A percentile compares a stretch with the other conserved stretches of the same genome.
phyloP scores from a whole-genome alignment of 78 protist genomes.

The Dictyostelium capitatum region DNA sequence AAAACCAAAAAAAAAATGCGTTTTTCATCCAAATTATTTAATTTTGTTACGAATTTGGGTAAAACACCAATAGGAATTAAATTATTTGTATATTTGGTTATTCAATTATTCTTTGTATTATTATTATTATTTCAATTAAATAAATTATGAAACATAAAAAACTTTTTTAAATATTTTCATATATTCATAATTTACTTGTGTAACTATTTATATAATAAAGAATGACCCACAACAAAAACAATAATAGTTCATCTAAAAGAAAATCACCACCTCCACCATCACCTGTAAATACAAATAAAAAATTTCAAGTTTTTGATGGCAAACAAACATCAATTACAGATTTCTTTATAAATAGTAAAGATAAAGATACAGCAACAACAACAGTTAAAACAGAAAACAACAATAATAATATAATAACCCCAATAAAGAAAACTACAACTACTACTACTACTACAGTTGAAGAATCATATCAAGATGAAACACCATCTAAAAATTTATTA shows the following conservation, averaged over 20 bases:
- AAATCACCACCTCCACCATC: constrained; percentile 20
- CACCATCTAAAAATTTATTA: background rate
- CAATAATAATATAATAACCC: background rate
- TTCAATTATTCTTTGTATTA: no score
- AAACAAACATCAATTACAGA: constrained; percentile 51
- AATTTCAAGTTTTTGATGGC: constrained; percentile 20
- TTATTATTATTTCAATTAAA: no score
- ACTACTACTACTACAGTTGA: constrained; percentile 7
- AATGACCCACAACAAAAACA: background rate
- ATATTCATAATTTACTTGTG: no score
- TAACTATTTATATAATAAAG: no score
- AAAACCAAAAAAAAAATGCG: no score
- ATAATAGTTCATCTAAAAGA: background rate
- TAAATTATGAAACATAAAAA: no score
- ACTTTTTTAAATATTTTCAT: no score
- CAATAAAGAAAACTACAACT: constrained; percentile 25
- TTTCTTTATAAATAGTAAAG: constrained; percentile 4
- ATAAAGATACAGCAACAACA: background rate
- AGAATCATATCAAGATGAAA: background rate
- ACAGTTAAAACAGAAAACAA: background rate
- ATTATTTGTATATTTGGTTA: no score
- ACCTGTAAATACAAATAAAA: background rate
- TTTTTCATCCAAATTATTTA: no score
- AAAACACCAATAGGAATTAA: no score
- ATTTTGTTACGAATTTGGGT: no score